phyloP scores from a whole-genome alignment of 2,329 filamentous ascomycete genomes.

The Corinectria fuckeliana region DNA sequence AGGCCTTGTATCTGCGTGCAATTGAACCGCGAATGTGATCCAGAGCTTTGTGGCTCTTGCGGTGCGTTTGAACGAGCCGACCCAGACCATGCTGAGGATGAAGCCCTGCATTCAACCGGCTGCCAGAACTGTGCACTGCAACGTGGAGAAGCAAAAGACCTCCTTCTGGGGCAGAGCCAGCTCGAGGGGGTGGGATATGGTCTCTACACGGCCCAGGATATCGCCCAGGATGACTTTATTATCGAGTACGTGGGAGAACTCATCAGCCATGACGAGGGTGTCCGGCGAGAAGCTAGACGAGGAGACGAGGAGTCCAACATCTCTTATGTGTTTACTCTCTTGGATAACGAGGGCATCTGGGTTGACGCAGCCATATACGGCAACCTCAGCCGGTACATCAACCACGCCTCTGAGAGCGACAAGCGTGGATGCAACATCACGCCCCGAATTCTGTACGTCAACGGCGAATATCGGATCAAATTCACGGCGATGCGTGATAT shows the following conservation, averaged over 20 bases:
- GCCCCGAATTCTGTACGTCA: constrained; percentile 73
- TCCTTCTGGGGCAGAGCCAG: constrained; percentile 73
- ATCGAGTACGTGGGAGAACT: constrained; percentile 84
- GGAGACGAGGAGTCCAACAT: constrained; percentile 65
- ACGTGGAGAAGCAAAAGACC: constrained; percentile 67
- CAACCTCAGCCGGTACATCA: constrained; percentile 84
- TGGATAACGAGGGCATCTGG: constrained; percentile 67
- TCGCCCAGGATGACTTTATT: constrained; percentile 73
- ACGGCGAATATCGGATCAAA: constrained; percentile 77
- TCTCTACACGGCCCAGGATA: constrained; percentile 73
- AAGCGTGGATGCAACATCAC: constrained; percentile 65
- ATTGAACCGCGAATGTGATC: constrained; percentile 81
- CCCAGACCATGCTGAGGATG: constrained; percentile 68
- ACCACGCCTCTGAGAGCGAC: constrained; percentile 67
- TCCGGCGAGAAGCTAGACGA: constrained; percentile 68
- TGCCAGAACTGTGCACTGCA: constrained; percentile 80
- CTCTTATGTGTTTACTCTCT: constrained; percentile 68
- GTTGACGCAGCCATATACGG: constrained; percentile 79
- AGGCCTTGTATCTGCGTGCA: constrained; percentile 72
- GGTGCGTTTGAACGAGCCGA: constrained; percentile 73
- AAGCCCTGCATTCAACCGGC: constrained; percentile 60
- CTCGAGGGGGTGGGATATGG: constrained; percentile 75
- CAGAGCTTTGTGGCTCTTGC: constrained; percentile 74
- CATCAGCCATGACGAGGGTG: constrained; percentile 72
- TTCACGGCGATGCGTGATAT: constrained; percentile 74